Conservation (phyloP, 2,329 filamentous ascomycete genomes). For the Aspergillus caelatus region DNA sequence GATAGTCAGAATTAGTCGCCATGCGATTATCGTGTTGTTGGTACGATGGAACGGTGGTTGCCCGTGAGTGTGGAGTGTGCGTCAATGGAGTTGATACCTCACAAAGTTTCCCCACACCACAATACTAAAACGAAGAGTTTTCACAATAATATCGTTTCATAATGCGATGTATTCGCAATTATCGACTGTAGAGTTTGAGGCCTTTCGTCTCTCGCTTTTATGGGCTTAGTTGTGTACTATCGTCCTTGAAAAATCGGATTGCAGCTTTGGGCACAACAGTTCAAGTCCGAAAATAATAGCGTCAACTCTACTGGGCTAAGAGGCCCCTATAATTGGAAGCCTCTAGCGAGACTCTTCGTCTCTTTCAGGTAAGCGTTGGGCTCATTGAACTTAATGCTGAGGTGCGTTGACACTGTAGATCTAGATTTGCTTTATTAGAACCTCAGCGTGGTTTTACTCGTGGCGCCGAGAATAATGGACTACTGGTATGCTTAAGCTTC, state of each 20-base stretch:
- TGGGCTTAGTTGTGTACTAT: background rate
- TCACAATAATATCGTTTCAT: conserved; percentile 11
- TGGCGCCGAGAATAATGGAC: background rate
- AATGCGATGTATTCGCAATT: conserved; percentile 12
- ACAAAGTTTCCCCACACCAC: conserved; percentile 10
- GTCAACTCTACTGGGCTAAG: background rate
- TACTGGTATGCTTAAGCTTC: background rate
- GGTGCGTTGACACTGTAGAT: background rate
- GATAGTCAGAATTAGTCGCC: conserved; percentile 1
- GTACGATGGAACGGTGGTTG: conserved; percentile 8
- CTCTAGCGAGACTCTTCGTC: no score
- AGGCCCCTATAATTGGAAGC: background rate
- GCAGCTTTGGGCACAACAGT: background rate
- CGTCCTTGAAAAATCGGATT: no score
- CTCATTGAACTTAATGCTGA: background rate
- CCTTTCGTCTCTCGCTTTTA: background rate
- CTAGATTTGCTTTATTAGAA: background rate
- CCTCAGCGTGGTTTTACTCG: background rate
- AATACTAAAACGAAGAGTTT: background rate
- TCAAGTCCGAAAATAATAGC: background rate
- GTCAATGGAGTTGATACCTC: conserved; percentile 16
- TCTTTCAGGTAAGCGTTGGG: background rate
- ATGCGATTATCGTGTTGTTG: conserved; percentile 3
- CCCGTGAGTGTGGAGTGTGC: conserved; percentile 1
- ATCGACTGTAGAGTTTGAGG: conserved; percentile 4